These are phyloP conservation scores for Talaromyces sp. DNA, from an alignment of 2,329 filamentous ascomycete species.

Conservation along the genomic window DNA sequence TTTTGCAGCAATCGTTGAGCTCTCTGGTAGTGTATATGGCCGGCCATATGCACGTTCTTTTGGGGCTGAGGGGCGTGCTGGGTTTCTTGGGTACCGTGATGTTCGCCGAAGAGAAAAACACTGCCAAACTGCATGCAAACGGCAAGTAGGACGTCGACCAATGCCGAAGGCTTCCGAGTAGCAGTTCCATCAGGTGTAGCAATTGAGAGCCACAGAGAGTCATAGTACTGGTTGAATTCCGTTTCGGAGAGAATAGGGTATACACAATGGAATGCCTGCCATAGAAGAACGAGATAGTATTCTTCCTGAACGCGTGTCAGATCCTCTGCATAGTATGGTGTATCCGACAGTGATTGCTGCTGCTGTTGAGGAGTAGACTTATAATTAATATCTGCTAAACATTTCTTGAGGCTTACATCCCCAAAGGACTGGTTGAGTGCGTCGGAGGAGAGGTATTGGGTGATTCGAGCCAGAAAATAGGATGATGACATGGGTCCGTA, in stretches of 20 bases:
- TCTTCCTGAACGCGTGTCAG: conserved; percentile 44
- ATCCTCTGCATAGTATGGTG: conserved; percentile 20
- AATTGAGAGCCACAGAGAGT: conserved; percentile 32
- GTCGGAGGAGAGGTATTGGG: not conserved
- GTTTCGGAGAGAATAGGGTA: conserved; percentile 41
- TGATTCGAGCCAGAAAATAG: not conserved
- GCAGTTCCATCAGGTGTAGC: conserved; percentile 13
- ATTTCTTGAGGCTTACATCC: not conserved
- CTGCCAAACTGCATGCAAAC: conserved; percentile 48
- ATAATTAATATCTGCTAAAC: not conserved
- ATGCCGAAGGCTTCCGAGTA: conserved; percentile 40
- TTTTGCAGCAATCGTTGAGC: conserved; percentile 37
- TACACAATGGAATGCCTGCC: conserved; percentile 43
- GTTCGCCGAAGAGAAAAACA: conserved; percentile 18
- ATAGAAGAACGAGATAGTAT: conserved; percentile 45
- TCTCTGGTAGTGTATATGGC: conserved; percentile 41
- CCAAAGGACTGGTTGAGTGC: not conserved
- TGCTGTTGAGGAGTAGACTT: not conserved
- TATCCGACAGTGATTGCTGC: conserved; percentile 1
- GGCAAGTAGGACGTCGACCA: conserved; percentile 50
- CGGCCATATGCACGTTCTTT: conserved; percentile 29
- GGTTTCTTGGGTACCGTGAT: conserved; percentile 2
- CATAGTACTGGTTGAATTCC: conserved; percentile 42
- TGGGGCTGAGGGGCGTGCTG: conserved; percentile 24
- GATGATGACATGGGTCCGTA: not conserved